A percentile compares a stretch with the other conserved stretches of the same genome.
phyloP scores from a whole-genome alignment of 257 asterid species.

The Prunella vulgaris region DNA sequence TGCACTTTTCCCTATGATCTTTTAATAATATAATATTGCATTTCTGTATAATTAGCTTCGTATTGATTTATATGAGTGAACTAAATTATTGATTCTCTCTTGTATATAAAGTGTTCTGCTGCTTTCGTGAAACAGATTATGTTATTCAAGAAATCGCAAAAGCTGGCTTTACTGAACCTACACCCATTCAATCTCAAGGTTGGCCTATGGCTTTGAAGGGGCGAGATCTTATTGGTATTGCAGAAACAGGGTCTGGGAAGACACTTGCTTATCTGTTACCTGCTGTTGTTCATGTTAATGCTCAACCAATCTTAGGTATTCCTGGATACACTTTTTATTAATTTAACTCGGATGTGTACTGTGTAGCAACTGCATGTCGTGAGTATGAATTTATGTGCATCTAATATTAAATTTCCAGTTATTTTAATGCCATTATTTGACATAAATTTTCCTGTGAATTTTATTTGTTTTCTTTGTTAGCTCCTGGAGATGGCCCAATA shows the following conservation, averaged over 20 bases:
- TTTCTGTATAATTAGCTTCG: neutral
- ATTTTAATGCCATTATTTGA: slow-evolving; percentile 20
- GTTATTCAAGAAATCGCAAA: slow-evolving; percentile 85
- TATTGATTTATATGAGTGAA: neutral
- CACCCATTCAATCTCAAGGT: slow-evolving; percentile 98
- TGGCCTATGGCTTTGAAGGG: slow-evolving; percentile 99
- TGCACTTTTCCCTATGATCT: neutral
- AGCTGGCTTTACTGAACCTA: slow-evolving; percentile 97
- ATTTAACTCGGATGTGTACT: neutral
- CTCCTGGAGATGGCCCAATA: slow-evolving; percentile 98
- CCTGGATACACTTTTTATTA: slow-evolving; percentile 16
- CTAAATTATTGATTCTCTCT: neutral
- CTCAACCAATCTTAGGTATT: slow-evolving; percentile 96
- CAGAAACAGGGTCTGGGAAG: slow-evolving; percentile 99
- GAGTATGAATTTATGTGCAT: neutral
- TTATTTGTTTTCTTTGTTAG: slow-evolving; percentile 46
- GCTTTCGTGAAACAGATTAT: slow-evolving; percentile 52
- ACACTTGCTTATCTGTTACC: slow-evolving; percentile 91
- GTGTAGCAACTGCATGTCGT: neutral
- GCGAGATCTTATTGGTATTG: slow-evolving; percentile 94
- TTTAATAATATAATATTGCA: neutral
- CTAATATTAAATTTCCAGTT: neutral
- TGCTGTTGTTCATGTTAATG: slow-evolving; percentile 93
- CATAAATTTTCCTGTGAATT: slow-evolving; percentile 27
- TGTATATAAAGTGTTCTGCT: neutral